These are phyloP conservation scores for Neopestalotiopsis sp. DNA, from an alignment of 2,329 filamentous ascomycete species.

Conservation along the genomic window DNA sequence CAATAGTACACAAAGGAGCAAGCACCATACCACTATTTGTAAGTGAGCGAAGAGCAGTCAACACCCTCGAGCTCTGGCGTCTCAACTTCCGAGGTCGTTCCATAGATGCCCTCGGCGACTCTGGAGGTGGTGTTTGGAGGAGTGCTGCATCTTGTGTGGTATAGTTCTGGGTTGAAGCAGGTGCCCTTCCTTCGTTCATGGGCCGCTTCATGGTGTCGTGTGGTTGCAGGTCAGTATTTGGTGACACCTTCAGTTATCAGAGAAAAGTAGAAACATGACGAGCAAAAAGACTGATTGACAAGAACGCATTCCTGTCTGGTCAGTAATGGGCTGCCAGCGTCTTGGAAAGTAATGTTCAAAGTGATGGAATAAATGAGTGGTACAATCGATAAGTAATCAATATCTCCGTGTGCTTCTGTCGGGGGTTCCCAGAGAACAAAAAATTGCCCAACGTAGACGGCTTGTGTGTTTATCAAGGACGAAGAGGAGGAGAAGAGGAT, in stretches of 20 bases:
- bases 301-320: neutral
- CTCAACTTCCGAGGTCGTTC: slow-evolving; percentile 42
- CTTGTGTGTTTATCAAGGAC: neutral
- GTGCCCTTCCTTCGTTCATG: slow-evolving; percentile 25
- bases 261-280: no score
- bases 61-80: slow-evolving; percentile 47
- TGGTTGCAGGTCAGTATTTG: no score
- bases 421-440: neutral
- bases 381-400: neutral
- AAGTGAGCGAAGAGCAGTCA: slow-evolving; percentile 47
- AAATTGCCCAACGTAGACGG: neutral
- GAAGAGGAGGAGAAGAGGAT: neutral
- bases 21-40: slow-evolving; percentile 42
- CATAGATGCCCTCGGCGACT: slow-evolving; percentile 28
- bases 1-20: neutral
- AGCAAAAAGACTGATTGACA: no score
- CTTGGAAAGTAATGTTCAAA: neutral
- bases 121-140: slow-evolving; percentile 25
- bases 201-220: slow-evolving; percentile 31
- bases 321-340: neutral
- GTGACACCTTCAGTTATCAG: no score
- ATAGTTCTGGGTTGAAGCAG: slow-evolving; percentile 22
- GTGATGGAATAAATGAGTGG: neutral
- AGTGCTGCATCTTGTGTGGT: slow-evolving; percentile 6
- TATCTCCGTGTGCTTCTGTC: neutral